phyloP scores from a whole-genome alignment of 257 asterid species.

The Nicotiana benthamiana region DNA sequence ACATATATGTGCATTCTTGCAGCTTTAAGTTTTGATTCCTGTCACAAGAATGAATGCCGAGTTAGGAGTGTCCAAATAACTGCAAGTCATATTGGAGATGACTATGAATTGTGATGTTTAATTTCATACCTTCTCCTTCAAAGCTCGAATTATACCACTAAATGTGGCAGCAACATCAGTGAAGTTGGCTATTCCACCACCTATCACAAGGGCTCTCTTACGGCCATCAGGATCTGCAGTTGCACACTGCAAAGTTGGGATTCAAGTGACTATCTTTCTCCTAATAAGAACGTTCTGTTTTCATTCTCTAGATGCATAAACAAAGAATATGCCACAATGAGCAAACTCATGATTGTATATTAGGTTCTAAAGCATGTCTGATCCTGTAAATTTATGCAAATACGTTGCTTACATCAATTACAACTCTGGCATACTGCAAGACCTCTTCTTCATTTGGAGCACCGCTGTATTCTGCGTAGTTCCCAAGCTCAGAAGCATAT shows the following conservation, averaged over 20 bases:
- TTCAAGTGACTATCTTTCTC: neutral
- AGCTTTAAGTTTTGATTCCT: slow-evolving; percentile 91
- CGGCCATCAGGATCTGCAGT: slow-evolving; percentile 80
- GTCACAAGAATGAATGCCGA: slow-evolving; percentile 1
- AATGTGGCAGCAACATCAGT: slow-evolving; percentile 91
- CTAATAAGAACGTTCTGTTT: neutral
- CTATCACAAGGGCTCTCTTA: slow-evolving; percentile 79
- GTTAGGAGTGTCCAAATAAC: neutral
- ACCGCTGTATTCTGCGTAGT: slow-evolving; percentile 91
- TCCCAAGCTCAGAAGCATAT: slow-evolving; percentile 84
- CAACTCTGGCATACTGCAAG: slow-evolving; percentile 89
- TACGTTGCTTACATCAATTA: slow-evolving; percentile 57
- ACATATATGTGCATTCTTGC: slow-evolving; percentile 73
- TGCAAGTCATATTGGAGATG: neutral
- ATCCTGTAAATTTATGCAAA: neutral
- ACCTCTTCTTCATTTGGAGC: slow-evolving; percentile 97
- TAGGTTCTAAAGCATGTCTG: neutral
- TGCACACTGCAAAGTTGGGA: slow-evolving; percentile 53
- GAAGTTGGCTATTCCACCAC: slow-evolving; percentile 94
- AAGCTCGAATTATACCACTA: slow-evolving; percentile 85
- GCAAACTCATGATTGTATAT: neutral
- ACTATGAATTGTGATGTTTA: neutral
- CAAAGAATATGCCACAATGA: neutral
- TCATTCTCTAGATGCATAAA: neutral
- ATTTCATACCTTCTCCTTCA: slow-evolving; percentile 64